Conservation (phyloP, 139 green algal species). For the Spirogloea muscicola region DNA sequence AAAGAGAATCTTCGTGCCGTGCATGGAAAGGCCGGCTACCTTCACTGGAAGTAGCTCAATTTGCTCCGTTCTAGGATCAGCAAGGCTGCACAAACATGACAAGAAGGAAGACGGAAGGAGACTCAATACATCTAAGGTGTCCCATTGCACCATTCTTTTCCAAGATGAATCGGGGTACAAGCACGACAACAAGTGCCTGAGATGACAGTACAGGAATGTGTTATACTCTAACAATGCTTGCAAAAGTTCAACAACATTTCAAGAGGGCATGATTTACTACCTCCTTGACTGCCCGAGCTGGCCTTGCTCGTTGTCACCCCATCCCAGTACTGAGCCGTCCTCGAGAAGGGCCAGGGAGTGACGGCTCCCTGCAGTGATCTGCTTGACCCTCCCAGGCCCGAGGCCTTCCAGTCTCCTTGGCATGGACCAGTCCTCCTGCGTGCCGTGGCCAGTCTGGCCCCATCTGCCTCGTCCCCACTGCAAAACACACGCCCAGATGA, state of each 20-base stretch:
- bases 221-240: too few species aligned
- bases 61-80: neutral
- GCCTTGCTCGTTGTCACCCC: constrained; percentile 51
- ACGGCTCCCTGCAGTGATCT: constrained; percentile 34
- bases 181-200: too few species aligned
- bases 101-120: neutral
- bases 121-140: too few species aligned
- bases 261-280: too few species aligned
- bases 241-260: too few species aligned
- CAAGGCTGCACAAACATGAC: neutral
- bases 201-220: too few species aligned
- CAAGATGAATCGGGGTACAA: too few species aligned
- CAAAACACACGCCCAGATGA: neutral
- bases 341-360: constrained; percentile 48
- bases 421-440: neutral
- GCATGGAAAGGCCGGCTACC: neutral
- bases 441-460: constrained; percentile 65
- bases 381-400: neutral
- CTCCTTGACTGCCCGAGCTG: constrained; percentile 47
- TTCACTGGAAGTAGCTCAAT: neutral
- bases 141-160: too few species aligned
- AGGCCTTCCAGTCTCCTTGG: neutral
- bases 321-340: constrained; percentile 33
- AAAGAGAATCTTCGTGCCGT: constrained; percentile 9
- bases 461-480: constrained; percentile 60